Conservation (phyloP, 2,329 filamentous ascomycete genomes). For the Phaeosphaeria sp. region DNA sequence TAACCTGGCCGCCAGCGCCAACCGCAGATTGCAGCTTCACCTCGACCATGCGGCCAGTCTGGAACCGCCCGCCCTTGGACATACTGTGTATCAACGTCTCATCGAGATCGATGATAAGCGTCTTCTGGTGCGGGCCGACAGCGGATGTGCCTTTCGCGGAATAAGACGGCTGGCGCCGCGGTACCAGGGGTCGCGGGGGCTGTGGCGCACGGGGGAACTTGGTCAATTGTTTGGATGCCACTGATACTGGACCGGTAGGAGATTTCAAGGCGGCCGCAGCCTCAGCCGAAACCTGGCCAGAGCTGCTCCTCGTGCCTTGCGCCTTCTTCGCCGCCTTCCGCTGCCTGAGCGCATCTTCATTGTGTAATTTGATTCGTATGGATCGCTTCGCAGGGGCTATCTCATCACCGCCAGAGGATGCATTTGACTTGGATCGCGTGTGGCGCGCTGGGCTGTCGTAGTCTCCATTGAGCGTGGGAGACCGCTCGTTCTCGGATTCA, state of each 20-base stretch:
- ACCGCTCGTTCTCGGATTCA: conserved; percentile 69
- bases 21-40: conserved; percentile 82
- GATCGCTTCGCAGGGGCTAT: conserved; percentile 74
- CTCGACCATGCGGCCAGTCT: conserved; percentile 98
- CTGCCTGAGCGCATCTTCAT: conserved; percentile 76
- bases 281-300: conserved; percentile 48
- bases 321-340: conserved; percentile 74
- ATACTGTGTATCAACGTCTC: conserved; percentile 98
- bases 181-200: conserved; percentile 88
- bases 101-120: conserved; percentile 91
- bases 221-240: conserved; percentile 68
- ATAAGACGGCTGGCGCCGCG: conserved; percentile 88
- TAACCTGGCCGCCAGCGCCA: conserved; percentile 69
- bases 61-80: conserved; percentile 94
- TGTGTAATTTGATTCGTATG: conserved; percentile 89
- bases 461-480: conserved; percentile 36
- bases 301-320: conserved; percentile 43
- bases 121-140: conserved; percentile 71
- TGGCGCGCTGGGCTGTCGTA: conserved; percentile 58
- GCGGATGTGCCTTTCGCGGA: conserved; percentile 52
- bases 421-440: conserved; percentile 67
- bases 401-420: conserved; percentile 63
- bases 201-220: conserved; percentile 90
- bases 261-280: conserved; percentile 81
- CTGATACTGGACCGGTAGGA: conserved; percentile 77